Evolutionary conservation across 2,329 filamentous ascomycete genomes (phyloP).

Genomic region (Tolypocladium ovalisporum): DNA sequence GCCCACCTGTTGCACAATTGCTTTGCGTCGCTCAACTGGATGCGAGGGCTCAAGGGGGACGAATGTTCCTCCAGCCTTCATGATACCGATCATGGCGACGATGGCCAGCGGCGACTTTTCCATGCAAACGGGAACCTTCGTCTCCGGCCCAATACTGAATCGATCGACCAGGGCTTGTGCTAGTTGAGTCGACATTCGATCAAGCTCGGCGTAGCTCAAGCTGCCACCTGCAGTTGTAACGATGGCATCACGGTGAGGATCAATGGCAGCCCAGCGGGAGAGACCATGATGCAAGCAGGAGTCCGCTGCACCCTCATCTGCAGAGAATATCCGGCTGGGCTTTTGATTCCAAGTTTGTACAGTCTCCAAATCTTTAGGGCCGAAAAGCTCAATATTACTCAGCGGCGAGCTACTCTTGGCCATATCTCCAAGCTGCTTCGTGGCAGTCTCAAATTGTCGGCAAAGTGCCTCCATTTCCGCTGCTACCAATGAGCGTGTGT

Average conservation of each 20-base stretch:
- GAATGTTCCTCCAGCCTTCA: conserved; percentile 15
- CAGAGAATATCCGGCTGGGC: neutral
- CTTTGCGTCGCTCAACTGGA: conserved; percentile 4
- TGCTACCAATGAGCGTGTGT: neutral
- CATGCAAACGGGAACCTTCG: conserved; percentile 1
- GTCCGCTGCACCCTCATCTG: neutral
- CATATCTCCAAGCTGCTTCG: conserved; percentile 3
- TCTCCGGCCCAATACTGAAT: neutral
- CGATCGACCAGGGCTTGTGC: neutral
- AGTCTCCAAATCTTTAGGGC: neutral
- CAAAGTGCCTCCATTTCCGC: neutral
- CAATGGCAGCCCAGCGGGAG: neutral
- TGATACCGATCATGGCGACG: conserved; percentile 12
- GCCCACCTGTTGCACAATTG: conserved; percentile 4
- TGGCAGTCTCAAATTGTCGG: neutral
- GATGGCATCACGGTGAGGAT: neutral
- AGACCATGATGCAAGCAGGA: neutral
- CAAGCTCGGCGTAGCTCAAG: conserved; percentile 3
- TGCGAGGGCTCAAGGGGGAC: conserved; percentile 15
- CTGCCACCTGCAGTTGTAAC: neutral
- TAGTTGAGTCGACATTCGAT: conserved; percentile 1
- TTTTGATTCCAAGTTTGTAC: neutral
- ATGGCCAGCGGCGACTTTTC: conserved; percentile 9
- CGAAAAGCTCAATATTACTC: conserved; percentile 9
- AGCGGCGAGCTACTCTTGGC: conserved; percentile 10